Percentiles rank a stretch among this genome's conserved stretches.
Conservation (phyloP, 164 flowering plant genomes). For the Magnolia changhungtana region DNA sequence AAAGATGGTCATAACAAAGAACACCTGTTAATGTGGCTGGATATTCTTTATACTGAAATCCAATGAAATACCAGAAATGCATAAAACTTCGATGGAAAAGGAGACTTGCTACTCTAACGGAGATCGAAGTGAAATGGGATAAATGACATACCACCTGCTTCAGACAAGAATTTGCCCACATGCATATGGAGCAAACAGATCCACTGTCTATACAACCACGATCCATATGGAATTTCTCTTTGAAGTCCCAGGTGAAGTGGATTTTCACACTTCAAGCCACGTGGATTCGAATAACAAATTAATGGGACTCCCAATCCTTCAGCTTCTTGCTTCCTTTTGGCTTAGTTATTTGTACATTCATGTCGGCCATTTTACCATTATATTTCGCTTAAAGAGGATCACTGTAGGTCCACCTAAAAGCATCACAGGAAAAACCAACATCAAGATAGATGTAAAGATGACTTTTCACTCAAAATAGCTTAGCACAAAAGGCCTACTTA, state of each 20-base stretch:
- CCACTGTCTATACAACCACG: background rate
- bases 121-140: no score
- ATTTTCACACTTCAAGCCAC: background rate
- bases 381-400: slow-evolving; percentile 86
- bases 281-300: background rate
- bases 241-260: background rate
- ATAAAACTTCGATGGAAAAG: no score
- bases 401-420: slow-evolving; percentile 75
- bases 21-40: no score
- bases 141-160: no score
- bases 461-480: background rate
- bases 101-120: no score
- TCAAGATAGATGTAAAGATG: background rate
- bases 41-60: no score
- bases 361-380: slow-evolving; percentile 86
- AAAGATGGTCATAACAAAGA: no score
- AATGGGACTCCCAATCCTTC: slow-evolving; percentile 58
- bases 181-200: no score
- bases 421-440: background rate
- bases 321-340: slow-evolving; percentile 93
- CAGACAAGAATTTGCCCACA: no score
- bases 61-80: no score
- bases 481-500: no score
- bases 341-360: slow-evolving; percentile 67
- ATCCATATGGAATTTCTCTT: background rate